Evolutionary conservation across 23 red algal species (phyloP).

Genomic region (Gracilaria domingensis): DNA sequence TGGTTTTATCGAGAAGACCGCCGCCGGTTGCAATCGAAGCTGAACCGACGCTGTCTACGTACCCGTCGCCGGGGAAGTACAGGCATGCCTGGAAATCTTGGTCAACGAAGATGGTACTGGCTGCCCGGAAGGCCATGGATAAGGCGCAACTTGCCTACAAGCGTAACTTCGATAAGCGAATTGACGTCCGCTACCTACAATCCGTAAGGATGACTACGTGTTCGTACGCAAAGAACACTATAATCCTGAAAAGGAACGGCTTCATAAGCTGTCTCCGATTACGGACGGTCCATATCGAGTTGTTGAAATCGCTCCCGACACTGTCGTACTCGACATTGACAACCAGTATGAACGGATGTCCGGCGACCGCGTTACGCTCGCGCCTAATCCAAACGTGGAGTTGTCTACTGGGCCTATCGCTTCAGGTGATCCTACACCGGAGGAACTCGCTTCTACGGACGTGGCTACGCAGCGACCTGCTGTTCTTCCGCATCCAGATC

Average conservation of each 20-base stretch:
- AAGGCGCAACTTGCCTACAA: not conserved
- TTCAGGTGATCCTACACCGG: not conserved
- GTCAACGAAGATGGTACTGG: not conserved
- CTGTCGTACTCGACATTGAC: not conserved
- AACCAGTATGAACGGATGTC: not conserved
- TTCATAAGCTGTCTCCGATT: not conserved
- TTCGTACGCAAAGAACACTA: not conserved
- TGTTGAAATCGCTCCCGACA: not conserved
- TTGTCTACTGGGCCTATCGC: not conserved
- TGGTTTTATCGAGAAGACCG: slow-evolving; percentile 16
- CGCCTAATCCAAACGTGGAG: slow-evolving; percentile 1
- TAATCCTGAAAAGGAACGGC: not conserved
- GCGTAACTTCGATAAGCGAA: not conserved
- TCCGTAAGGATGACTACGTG: not conserved
- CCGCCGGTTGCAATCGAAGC: not conserved
- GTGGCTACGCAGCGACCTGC: too few relatives aligned
- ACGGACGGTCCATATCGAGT: not conserved
- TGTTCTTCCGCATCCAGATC: too few relatives aligned
- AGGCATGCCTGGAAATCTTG: not conserved
- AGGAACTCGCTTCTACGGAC: not conserved
- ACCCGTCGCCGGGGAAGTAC: not conserved
- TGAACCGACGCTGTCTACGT: not conserved
- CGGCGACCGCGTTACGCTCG: not conserved
- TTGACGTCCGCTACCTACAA: not conserved
- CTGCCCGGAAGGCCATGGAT: not conserved